Evolutionary conservation across 2,329 filamentous ascomycete species (phyloP).

Genomic region (Eutypa lata): DNA sequence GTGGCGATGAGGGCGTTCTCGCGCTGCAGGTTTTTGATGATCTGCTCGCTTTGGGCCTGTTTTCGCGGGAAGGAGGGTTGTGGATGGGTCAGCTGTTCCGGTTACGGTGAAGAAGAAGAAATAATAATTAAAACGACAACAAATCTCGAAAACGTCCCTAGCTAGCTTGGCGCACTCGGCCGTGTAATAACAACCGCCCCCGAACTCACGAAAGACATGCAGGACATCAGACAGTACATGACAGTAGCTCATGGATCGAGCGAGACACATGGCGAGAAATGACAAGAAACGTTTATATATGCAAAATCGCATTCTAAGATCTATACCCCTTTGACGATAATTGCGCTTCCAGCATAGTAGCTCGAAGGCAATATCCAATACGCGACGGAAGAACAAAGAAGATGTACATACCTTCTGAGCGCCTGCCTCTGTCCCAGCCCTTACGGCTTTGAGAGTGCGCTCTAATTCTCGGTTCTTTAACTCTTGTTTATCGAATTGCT

Average conservation of each 20-base stretch:
- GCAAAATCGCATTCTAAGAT: background rate
- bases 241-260: background rate
- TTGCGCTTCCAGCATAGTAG: background rate
- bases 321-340: background rate
- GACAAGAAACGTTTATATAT: background rate
- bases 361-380: background rate
- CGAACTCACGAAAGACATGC: background rate
- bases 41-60: constrained; percentile 50
- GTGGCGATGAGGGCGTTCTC: constrained; percentile 76
- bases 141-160: background rate
- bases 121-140: constrained; percentile 2
- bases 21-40: constrained; percentile 67
- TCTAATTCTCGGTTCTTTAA: constrained; percentile 55
- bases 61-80: background rate
- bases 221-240: background rate
- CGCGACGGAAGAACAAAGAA: constrained; percentile 4
- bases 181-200: too few species aligned
- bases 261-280: background rate
- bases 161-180: background rate
- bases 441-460: constrained; percentile 50
- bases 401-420: constrained; percentile 49
- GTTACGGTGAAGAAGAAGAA: background rate
- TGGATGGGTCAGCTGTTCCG: background rate
- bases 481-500: constrained; percentile 60
- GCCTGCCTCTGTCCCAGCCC: constrained; percentile 45